Evolutionary conservation across 2,329 filamentous ascomycete species (phyloP), one percentile per base, ranked within the genome.

Genomic region (Periconia digitata): DNA sequence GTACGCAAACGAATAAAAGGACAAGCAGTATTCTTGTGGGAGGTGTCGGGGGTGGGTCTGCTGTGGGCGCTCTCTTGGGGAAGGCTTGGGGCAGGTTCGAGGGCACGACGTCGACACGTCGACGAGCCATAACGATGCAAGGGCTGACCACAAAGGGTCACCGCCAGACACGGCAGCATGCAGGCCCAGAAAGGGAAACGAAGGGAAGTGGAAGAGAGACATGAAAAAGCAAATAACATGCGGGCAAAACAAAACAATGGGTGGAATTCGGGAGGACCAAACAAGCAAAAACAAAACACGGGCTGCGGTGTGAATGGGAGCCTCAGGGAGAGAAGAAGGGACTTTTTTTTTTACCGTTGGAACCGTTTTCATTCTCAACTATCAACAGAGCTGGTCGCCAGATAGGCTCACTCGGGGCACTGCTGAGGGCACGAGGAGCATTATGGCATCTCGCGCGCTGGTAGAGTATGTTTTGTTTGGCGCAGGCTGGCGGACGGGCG

Each of bases 281-380:
- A 48, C 49, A 49, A 42, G 36, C 50, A 51, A 42, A 41, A 40
- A 43, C 38, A 24, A 34, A 13, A 39, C 41, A 49, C 40, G 32
- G 17, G 21, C 8, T 24, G 23, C 34, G 13, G 5, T 37, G 6
- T 8, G 24, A 43, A 29, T 17, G 29, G 29, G 41, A 34, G 38
- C 46, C n/a, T n/a, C n/a, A 44, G 47, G 48, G 56, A 56, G 48
- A 59, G 46, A 54, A 49, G 53, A 52, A 47, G 52, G 56, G 60
- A 27, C 24, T 27, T 27, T 27, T 27, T 27, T 27, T 27, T 36
- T 65, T 72, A 75, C 72, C 71, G 72, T 74, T 62, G 72, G 71
- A 67, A 74, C 69, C 51, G 72, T 75, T 72, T 74, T 75, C 72
- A 75, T 75, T 66, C 70, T 74, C 69, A 51, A 51, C 66, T 64